Conservation (phyloP, 768 basidiomycete genomes). For the Pleurotus djamor region DNA sequence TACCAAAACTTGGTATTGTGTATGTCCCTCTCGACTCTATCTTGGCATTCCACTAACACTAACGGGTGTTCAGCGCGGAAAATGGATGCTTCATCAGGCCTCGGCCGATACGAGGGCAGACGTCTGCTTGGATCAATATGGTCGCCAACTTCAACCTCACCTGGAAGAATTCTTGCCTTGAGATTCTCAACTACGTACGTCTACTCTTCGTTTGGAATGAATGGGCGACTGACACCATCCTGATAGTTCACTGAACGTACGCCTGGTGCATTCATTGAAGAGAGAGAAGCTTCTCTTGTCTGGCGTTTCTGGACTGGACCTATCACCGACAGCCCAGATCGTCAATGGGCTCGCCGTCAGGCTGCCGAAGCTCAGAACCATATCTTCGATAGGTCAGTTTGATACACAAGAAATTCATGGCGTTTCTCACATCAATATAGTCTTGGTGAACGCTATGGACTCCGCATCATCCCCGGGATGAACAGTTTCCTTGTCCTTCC, state of each 20-base stretch:
- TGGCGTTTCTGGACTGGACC: slow-evolving; percentile 81
- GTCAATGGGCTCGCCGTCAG: slow-evolving; percentile 82
- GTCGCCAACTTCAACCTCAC: slow-evolving; percentile 74
- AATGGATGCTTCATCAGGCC: slow-evolving; percentile 86
- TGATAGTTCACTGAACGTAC: slow-evolving; percentile 84
- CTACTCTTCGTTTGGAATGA: not conserved
- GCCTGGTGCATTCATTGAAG: slow-evolving; percentile 81
- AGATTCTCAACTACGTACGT: slow-evolving; percentile 77
- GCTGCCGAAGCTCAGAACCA: slow-evolving; percentile 93
- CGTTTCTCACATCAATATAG: slow-evolving; percentile 26
- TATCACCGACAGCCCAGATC: slow-evolving; percentile 47
- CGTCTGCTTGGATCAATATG: slow-evolving; percentile 72
- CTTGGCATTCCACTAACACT: not conserved
- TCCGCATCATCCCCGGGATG: slow-evolving; percentile 79
- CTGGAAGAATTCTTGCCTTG: slow-evolving; percentile 80
- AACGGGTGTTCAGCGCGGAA: slow-evolving; percentile 78
- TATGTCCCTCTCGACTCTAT: slow-evolving; percentile 33
- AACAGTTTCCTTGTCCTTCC: slow-evolving; percentile 83
- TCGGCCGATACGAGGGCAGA: slow-evolving; percentile 17
- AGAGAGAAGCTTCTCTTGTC: slow-evolving; percentile 77
- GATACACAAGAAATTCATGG: too few relatives aligned
- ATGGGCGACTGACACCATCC: slow-evolving; percentile 1
- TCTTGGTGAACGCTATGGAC: slow-evolving; percentile 78
- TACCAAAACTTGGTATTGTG: slow-evolving; percentile 76
- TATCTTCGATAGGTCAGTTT: slow-evolving; percentile 68